These are phyloP conservation scores for Candolleomyces efflorescens DNA, from an alignment of 768 basidiomycete species.

Conservation along the genomic window DNA sequence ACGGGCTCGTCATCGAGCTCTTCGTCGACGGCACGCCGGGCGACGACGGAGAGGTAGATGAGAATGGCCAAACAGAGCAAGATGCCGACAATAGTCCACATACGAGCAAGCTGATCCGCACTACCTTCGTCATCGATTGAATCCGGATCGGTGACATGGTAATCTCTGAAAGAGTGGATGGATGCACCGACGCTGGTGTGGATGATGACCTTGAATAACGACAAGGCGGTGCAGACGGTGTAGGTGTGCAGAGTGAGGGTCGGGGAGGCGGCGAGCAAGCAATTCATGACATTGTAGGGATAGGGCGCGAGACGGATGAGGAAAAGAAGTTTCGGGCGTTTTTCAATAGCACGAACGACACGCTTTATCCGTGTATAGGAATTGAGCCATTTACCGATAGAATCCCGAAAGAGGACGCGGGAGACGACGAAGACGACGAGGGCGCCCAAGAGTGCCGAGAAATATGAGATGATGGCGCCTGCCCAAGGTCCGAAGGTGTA, in stretches of 20 bases:
- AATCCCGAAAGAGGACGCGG: constrained; percentile 64
- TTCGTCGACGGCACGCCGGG: constrained; percentile 57
- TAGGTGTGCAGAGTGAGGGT: constrained; percentile 78
- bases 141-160: constrained; percentile 38
- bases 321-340: constrained; percentile 82
- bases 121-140: constrained; percentile 35
- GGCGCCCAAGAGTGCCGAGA: constrained; percentile 81
- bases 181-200: constrained; percentile 87
- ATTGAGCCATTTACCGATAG: constrained; percentile 69
- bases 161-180: constrained; percentile 78
- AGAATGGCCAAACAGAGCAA: constrained; percentile 70
- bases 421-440: constrained; percentile 80
- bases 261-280: constrained; percentile 83
- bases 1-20: constrained; percentile 41
- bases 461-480: constrained; percentile 84
- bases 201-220: constrained; percentile 85
- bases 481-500: constrained; percentile 85
- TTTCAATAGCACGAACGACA: constrained; percentile 83
- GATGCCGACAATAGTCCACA: constrained; percentile 69
- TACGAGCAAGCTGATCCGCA: constrained; percentile 46
- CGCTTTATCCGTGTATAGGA: constrained; percentile 70
- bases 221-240: constrained; percentile 73
- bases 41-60: constrained; percentile 76
- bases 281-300: constrained; percentile 94
- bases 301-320: constrained; percentile 91